phyloP scores from a whole-genome alignment of 2,329 filamentous ascomycete species.

The Penicillium sclerotigenum region DNA sequence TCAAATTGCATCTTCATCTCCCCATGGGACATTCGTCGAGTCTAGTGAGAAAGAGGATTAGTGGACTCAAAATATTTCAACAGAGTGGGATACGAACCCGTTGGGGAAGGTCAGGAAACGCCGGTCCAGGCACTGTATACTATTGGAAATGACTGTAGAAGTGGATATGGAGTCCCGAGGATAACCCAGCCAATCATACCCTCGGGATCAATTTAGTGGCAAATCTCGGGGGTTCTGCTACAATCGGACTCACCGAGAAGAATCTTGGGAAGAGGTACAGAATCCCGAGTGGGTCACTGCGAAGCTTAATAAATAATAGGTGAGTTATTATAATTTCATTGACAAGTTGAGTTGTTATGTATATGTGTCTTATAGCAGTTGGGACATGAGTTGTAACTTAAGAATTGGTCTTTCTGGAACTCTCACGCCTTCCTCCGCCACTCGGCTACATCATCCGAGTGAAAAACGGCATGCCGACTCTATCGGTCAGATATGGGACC shows the following conservation, averaged over 20 bases:
- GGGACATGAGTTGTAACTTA: rapidly evolving
- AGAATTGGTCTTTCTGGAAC: too few species aligned
- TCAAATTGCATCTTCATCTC: background rate
- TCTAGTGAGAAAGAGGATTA: background rate
- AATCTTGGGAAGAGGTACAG: background rate
- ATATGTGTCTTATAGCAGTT: background rate
- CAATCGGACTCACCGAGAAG: background rate
- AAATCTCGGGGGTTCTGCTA: background rate
- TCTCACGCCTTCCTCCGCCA: background rate
- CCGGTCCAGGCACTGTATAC: background rate
- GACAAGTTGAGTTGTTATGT: too few species aligned
- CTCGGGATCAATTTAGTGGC: constrained; percentile 2
- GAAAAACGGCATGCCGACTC: constrained; percentile 17
- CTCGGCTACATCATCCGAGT: background rate
- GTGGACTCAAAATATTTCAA: background rate
- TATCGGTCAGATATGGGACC: background rate
- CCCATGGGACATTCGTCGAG: background rate
- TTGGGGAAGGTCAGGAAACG: background rate
- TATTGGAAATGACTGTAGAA: background rate
- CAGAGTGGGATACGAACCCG: background rate
- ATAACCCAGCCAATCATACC: background rate
- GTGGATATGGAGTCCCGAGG: background rate
- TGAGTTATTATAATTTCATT: too few species aligned
- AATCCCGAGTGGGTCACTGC: background rate
- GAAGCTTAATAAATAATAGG: background rate